These are phyloP conservation scores for Agaricus bisporus DNA, from an alignment of 768 basidiomycete species.

Conservation along the genomic window DNA sequence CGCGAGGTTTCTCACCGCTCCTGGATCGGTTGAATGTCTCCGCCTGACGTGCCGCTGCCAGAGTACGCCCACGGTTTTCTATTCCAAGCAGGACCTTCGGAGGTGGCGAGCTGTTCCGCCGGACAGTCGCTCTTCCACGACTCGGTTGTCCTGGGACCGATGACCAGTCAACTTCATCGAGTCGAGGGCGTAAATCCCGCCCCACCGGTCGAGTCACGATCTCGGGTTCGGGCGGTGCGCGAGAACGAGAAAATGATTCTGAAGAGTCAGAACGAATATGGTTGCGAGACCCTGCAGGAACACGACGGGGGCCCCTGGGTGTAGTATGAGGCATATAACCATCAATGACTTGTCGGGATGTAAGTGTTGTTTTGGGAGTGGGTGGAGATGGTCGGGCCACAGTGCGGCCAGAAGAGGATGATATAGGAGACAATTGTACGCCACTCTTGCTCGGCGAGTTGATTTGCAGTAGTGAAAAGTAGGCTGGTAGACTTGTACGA, in stretches of 20 bases:
- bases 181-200: neutral
- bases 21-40: slow-evolving; percentile 18
- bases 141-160: slow-evolving; percentile 28
- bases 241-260: slow-evolving; percentile 36
- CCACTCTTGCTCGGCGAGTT: slow-evolving; percentile 27
- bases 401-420: slow-evolving; percentile 42
- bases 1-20: slow-evolving; percentile 35
- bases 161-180: slow-evolving; percentile 31
- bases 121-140: slow-evolving; percentile 44
- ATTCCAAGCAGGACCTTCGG: slow-evolving; percentile 37
- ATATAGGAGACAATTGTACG: slow-evolving; percentile 33
- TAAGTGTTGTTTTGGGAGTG: slow-evolving; percentile 46
- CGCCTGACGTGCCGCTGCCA: slow-evolving; percentile 20
- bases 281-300: slow-evolving; percentile 25
- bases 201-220: neutral
- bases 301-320: slow-evolving; percentile 48
- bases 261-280: slow-evolving; percentile 27
- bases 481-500: slow-evolving; percentile 69
- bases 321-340: slow-evolving; percentile 28
- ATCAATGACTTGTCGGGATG: slow-evolving; percentile 22
- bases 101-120: slow-evolving; percentile 56
- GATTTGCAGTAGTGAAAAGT: slow-evolving; percentile 67
- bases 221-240: slow-evolving; percentile 22
- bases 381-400: slow-evolving; percentile 50
- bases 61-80: slow-evolving; percentile 21